phyloP scores from a whole-genome alignment of 306 rosid genomes.

The Mimosa pudica region DNA sequence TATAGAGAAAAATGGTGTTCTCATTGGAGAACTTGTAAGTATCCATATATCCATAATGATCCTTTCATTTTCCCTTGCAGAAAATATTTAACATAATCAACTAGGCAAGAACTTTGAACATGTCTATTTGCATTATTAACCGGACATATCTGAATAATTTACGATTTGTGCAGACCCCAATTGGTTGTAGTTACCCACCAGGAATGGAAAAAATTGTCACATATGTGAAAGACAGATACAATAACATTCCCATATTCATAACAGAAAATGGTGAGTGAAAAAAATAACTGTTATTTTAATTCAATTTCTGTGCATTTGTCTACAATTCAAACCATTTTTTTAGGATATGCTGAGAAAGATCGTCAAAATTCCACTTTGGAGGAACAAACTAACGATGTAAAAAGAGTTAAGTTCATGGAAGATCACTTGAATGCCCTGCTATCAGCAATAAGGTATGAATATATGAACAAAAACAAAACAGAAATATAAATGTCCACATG shows the following conservation, averaged over 20 bases:
- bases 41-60: neutral
- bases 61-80: neutral
- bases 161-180: constrained; percentile 40
- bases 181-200: constrained; percentile 50
- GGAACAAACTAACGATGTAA: neutral
- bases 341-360: neutral
- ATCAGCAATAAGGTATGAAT: constrained; percentile 35
- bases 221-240: constrained; percentile 55
- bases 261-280: constrained; percentile 59
- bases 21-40: constrained; percentile 58
- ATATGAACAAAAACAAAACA: no score
- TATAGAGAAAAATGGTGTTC: constrained; percentile 41
- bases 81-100: neutral
- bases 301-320: neutral
- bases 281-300: neutral
- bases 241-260: constrained; percentile 55
- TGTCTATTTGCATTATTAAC: neutral
- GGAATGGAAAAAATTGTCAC: constrained; percentile 59
- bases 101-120: neutral
- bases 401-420: constrained; percentile 4
- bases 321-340: neutral
- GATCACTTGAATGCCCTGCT: constrained; percentile 13
- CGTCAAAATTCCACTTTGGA: neutral
- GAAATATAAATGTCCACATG: neutral
- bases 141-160: neutral